These are phyloP conservation scores for Cercophora newfieldiana DNA, from an alignment of 495 filamentous ascomycete species.

Conservation along the genomic window DNA sequence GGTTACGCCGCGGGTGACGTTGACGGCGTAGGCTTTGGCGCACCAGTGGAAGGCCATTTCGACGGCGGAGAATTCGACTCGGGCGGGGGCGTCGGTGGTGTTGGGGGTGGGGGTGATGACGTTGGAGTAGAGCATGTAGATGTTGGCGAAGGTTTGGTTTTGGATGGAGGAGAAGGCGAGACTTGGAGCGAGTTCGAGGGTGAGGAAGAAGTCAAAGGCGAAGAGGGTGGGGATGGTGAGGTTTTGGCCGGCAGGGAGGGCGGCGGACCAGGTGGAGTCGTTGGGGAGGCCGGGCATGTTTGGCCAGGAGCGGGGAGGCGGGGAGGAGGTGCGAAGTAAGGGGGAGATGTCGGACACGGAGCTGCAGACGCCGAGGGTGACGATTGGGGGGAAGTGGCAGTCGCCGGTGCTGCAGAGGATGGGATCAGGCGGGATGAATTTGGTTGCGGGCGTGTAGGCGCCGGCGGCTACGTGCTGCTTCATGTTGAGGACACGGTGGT, in stretches of 20 bases:
- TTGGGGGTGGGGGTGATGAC: neutral
- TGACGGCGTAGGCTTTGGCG: constrained; percentile 1
- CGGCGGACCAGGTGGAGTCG: neutral
- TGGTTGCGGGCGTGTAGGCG: neutral
- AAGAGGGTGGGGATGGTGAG: constrained; percentile 3
- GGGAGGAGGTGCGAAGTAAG: neutral
- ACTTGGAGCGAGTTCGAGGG: neutral
- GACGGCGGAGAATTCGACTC: neutral
- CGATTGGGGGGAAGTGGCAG: neutral
- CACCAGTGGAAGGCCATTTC: constrained; percentile 1
- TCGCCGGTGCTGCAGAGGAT: constrained; percentile 3
- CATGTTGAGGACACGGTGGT: constrained; percentile 10
- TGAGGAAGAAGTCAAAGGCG: constrained; percentile 9
- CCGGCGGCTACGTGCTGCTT: constrained; percentile 2
- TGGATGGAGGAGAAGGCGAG: neutral
- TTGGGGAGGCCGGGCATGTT: constrained; percentile 4
- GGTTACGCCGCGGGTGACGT: neutral
- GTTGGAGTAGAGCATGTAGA: constrained; percentile 6
- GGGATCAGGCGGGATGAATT: neutral
- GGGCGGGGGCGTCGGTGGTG: neutral
- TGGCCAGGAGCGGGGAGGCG: neutral
- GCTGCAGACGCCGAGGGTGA: neutral
- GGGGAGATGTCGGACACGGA: neutral
- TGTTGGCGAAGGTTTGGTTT: constrained; percentile 7
- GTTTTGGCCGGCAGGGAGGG: constrained; percentile 4